A percentile compares a stretch with the other conserved stretches of the same genome.
phyloP scores from a whole-genome alignment of 2,329 filamentous ascomycete genomes.

The Aspergillus sp. region DNA sequence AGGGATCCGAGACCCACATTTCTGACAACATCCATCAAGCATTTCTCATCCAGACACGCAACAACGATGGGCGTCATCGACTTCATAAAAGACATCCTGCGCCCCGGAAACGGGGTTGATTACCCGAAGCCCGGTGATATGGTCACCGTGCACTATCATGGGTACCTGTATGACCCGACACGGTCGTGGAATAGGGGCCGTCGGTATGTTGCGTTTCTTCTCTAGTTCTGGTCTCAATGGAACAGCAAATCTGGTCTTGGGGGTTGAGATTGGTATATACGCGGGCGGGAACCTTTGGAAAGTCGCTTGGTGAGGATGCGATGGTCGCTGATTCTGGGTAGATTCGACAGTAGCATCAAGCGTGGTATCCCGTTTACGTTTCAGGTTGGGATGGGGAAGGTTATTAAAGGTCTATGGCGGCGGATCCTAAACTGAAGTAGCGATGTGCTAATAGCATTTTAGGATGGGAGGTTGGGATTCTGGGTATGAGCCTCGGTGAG shows the following conservation, averaged over 20 bases:
- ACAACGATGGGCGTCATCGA: slow-evolving; percentile 24
- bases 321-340: background rate
- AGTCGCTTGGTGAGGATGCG: background rate
- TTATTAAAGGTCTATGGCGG: slow-evolving; percentile 19
- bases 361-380: slow-evolving; percentile 25
- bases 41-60: background rate
- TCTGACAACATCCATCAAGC: background rate
- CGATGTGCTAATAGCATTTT: background rate
- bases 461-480: slow-evolving; percentile 26
- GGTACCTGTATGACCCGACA: slow-evolving; percentile 27
- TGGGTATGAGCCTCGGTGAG: slow-evolving; percentile 27
- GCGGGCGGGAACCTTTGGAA: too few species aligned
- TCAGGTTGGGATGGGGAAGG: slow-evolving; percentile 24
- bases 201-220: slow-evolving; percentile 14
- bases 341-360: slow-evolving; percentile 28
- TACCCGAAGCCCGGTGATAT: slow-evolving; percentile 24
- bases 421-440: too few species aligned
- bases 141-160: slow-evolving; percentile 28
- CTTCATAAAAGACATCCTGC: slow-evolving; percentile 28
- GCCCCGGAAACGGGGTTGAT: slow-evolving; percentile 25
- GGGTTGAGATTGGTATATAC: background rate
- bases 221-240: background rate
- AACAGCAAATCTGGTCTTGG: too few species aligned
- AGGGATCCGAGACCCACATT: background rate
- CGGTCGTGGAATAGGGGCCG: slow-evolving; percentile 25